Evolutionary conservation across 2,329 filamentous ascomycete genomes (phyloP).

Genomic region (Cytospora chrysosperma): DNA sequence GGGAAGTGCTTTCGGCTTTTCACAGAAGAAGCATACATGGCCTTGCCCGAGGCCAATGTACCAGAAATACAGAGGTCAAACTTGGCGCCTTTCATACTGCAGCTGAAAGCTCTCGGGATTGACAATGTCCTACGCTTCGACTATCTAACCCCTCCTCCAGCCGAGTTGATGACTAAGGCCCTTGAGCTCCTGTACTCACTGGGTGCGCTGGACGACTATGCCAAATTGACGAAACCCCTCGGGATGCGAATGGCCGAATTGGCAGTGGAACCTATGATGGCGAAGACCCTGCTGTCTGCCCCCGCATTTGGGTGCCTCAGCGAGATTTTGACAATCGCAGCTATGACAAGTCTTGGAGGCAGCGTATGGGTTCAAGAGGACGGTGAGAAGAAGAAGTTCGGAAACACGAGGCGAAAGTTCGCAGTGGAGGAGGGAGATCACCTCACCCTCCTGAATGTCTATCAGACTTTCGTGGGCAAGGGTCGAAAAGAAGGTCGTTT

Average conservation of each 20-base stretch:
- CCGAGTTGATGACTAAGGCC: slow-evolving; percentile 79
- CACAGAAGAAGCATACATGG: slow-evolving; percentile 69
- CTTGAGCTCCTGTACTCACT: slow-evolving; percentile 85
- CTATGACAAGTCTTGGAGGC: slow-evolving; percentile 87
- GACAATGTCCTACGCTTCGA: slow-evolving; percentile 92
- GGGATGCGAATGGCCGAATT: slow-evolving; percentile 90
- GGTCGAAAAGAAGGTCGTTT: slow-evolving; percentile 82
- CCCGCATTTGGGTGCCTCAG: slow-evolving; percentile 73
- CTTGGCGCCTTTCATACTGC: slow-evolving; percentile 81
- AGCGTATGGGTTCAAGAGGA: slow-evolving; percentile 81
- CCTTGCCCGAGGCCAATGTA: slow-evolving; percentile 68
- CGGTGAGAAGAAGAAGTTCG: slow-evolving; percentile 71
- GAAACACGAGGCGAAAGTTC: slow-evolving; percentile 75
- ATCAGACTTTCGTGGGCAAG: slow-evolving; percentile 79
- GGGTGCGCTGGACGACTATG: slow-evolving; percentile 84
- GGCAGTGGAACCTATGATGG: slow-evolving; percentile 92
- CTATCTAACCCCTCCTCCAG: slow-evolving; percentile 82
- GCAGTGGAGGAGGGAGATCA: slow-evolving; percentile 94
- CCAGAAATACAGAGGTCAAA: slow-evolving; percentile 94
- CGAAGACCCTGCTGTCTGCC: slow-evolving; percentile 78
- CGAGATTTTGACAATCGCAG: slow-evolving; percentile 87
- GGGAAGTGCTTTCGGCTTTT: slow-evolving; percentile 96
- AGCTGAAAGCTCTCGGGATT: slow-evolving; percentile 91
- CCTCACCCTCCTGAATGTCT: slow-evolving; percentile 89
- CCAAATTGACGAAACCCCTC: slow-evolving; percentile 85